Conservation (phyloP, 2,329 filamentous ascomycete species). For the Ampelomyces quisqualis region DNA sequence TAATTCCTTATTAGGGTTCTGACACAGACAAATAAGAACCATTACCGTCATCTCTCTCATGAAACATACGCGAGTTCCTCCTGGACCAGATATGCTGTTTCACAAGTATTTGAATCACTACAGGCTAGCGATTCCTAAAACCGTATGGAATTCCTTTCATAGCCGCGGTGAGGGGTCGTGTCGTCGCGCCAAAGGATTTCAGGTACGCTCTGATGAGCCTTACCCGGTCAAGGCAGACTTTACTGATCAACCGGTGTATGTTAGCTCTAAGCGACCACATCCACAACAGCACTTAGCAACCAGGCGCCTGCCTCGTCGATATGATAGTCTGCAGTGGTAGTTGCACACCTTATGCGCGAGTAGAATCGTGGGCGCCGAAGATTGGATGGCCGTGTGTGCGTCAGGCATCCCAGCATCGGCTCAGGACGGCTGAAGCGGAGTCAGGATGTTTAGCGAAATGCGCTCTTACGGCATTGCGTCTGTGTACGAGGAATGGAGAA, state of each 20-base stretch:
- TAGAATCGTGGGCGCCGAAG: not conserved
- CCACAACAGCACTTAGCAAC: not conserved
- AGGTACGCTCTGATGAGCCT: no score
- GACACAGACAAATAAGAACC: not conserved
- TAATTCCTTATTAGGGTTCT: not conserved
- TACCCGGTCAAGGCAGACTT: slow-evolving; percentile 8
- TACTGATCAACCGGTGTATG: not conserved
- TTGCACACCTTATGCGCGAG: not conserved
- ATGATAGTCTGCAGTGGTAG: no score
- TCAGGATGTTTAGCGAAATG: not conserved
- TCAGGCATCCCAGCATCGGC: not conserved
- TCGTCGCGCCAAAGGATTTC: no score
- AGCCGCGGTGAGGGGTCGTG: no score
- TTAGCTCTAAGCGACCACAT: slow-evolving; percentile 1
- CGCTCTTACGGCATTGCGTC: not conserved
- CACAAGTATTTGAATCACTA: no score
- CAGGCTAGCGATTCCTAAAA: no score
- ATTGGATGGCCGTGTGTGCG: not conserved
- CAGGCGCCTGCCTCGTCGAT: no score
- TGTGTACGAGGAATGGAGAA: no score
- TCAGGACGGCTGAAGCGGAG: not conserved
- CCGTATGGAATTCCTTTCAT: no score
- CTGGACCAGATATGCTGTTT: no score
- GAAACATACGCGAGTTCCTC: no score
- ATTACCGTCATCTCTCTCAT: no score